Evolutionary conservation across 176 grass and related monocot species (phyloP), one percentile per base, ranked within the genome.

Genomic region (Raddia distichophylla): DNA sequence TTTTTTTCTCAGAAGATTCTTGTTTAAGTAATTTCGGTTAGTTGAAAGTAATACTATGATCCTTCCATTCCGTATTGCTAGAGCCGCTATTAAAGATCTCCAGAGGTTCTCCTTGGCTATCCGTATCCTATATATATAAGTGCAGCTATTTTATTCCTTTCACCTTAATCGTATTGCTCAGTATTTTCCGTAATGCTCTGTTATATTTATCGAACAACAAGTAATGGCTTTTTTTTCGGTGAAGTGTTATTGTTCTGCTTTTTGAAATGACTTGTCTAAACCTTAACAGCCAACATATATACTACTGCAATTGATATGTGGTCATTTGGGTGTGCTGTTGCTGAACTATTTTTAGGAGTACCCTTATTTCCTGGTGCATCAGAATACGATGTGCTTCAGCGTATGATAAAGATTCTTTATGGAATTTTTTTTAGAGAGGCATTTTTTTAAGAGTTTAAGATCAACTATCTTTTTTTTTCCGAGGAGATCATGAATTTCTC

Each of bases 1-100:
- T 22, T 37, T 62, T 49, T 77, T 80, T 86, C 45, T 40, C 8
- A 58, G 15, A 33, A 58, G 15, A 33, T 69, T 73, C 44, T 68
- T 64, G 66, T 74, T 77, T 84, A 43, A 63, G 10, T 71, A 73
- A 72, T 80, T 22, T 61, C 70, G 62, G 11, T 72, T 84, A 45
- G 45, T 59, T 86, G 70, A 71, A 72, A 86, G 18, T 82, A 67
- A 62, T 37, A 64, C 40, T 86, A 85, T 27, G 33, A 65, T 51
- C 69, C 52, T 79, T 86, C 60, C 66, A 17, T 78, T 85, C 16
- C 52, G 44, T 85, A 81, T 81, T 83, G 83, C 61, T 94, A 99
- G 97, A 99, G 97, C 85, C 97, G 91, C 59, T 99, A 99, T 89
- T 99, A 99, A 77, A 91, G 97, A 69, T 99, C 93, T 88, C 91